Evolutionary conservation across 257 asterid species (phyloP).

Genomic region (Gynochthodes officinalis): DNA sequence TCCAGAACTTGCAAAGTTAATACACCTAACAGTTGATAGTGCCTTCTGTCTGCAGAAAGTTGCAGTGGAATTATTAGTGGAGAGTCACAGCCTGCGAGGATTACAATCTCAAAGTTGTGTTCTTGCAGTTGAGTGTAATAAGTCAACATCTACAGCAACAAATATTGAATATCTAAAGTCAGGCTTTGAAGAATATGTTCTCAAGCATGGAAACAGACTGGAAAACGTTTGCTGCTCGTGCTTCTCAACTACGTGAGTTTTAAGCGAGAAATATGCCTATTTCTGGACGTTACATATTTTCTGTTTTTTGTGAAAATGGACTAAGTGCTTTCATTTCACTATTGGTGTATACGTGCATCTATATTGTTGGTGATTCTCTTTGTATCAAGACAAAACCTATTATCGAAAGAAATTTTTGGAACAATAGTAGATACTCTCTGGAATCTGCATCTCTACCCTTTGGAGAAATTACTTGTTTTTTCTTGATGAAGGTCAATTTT

Average conservation of each 20-base stretch:
- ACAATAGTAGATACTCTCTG: neutral
- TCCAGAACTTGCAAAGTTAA: slow-evolving; percentile 14
- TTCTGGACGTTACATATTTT: neutral
- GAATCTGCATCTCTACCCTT: neutral
- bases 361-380: neutral
- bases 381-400: neutral
- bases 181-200: slow-evolving; percentile 67
- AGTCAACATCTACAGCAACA: slow-evolving; percentile 34
- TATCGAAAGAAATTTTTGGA: neutral
- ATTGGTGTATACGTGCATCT: neutral
- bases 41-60: slow-evolving; percentile 50
- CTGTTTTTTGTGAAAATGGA: neutral
- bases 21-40: slow-evolving; percentile 23
- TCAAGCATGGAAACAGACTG: slow-evolving; percentile 57
- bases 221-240: slow-evolving; percentile 49
- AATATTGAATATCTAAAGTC: slow-evolving; percentile 52
- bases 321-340: neutral
- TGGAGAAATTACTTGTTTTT: neutral
- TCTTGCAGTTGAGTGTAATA: slow-evolving; percentile 40
- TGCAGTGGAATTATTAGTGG: slow-evolving; percentile 65
- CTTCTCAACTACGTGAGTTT: slow-evolving; percentile 58
- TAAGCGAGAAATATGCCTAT: slow-evolving; percentile 10
- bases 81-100: slow-evolving; percentile 35
- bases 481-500: neutral
- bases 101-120: slow-evolving; percentile 33